A percentile compares a stretch with the other conserved stretches of the same genome.
Evolutionary conservation across 352 stramenopile genomes (phyloP).

Genomic region (Phytophthora foliorum): DNA sequence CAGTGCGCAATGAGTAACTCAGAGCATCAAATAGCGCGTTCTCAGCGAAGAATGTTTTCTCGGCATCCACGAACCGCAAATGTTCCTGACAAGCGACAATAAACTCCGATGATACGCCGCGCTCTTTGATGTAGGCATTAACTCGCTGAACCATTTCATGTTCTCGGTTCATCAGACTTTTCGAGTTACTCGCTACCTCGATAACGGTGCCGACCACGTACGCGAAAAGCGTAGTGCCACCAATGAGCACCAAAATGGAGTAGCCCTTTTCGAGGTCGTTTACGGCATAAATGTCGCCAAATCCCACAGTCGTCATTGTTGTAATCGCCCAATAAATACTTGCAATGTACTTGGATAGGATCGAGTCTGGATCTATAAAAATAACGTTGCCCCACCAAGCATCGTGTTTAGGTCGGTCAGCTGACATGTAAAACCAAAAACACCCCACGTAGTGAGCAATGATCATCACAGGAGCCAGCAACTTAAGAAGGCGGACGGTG

Average conservation of each 20-base stretch:
- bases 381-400: conserved; percentile 67
- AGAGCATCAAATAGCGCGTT: conserved; percentile 70
- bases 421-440: conserved; percentile 87
- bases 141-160: conserved; percentile 76
- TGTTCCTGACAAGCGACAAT: conserved; percentile 78
- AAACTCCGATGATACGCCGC: conserved; percentile 76
- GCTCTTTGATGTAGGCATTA: conserved; percentile 86
- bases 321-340: conserved; percentile 89
- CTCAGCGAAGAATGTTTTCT: conserved; percentile 81
- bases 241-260: conserved; percentile 87
- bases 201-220: conserved; percentile 88
- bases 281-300: conserved; percentile 84
- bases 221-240: conserved; percentile 83
- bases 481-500: conserved; percentile 77
- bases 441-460: conserved; percentile 87
- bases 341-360: conserved; percentile 79
- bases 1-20: conserved; percentile 69
- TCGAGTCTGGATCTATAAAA: conserved; percentile 66
- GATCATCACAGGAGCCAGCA: conserved; percentile 71
- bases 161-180: conserved; percentile 79
- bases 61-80: conserved; percentile 70
- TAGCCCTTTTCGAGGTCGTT: conserved; percentile 81
- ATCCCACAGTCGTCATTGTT: conserved; percentile 90
- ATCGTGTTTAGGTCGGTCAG: conserved; percentile 44
- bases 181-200: conserved; percentile 83